A percentile compares a stretch with the other conserved stretches of the same genome.
phyloP scores from a whole-genome alignment of 306 rosid species.

The Vachellia collinsii region DNA sequence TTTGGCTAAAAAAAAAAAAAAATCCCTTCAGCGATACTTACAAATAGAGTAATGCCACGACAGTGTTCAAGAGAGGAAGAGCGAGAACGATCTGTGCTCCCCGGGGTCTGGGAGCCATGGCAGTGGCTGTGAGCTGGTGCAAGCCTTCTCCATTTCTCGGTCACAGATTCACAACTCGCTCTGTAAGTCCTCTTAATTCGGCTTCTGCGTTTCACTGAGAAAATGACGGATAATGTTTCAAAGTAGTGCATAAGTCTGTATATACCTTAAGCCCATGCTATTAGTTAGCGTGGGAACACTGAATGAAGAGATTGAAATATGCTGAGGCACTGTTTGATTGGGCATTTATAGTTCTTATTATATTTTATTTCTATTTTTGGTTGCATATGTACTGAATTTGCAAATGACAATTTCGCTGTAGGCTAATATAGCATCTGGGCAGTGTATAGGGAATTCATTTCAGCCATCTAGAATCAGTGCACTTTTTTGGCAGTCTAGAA shows the following conservation, averaged over 20 bases:
- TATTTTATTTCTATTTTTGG: neutral
- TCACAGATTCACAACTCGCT: constrained; percentile 29
- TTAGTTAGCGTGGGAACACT: neutral
- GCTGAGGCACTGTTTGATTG: neutral
- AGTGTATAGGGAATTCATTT: constrained; percentile 29
- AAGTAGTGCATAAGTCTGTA: neutral
- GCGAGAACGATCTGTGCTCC: neutral
- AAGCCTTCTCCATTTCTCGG: constrained; percentile 62
- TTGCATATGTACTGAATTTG: neutral
- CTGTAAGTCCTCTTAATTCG: constrained; percentile 35
- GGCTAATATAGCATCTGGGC: constrained; percentile 44
- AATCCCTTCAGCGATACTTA: neutral
- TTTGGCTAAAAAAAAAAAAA: neutral
- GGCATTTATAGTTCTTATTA: neutral
- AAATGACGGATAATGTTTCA: neutral
- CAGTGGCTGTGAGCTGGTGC: constrained; percentile 54
- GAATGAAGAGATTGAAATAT: neutral
- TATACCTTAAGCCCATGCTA: neutral
- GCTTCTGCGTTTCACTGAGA: neutral
- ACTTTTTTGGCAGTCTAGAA: constrained; percentile 69
- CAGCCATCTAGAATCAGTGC: constrained; percentile 49
- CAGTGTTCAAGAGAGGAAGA: neutral
- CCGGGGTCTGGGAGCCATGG: constrained; percentile 40
- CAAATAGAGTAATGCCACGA: neutral
- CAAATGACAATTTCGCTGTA: constrained; percentile 9